phyloP scores from a whole-genome alignment of 495 filamentous ascomycete genomes.

The Ramalina peruviana region DNA sequence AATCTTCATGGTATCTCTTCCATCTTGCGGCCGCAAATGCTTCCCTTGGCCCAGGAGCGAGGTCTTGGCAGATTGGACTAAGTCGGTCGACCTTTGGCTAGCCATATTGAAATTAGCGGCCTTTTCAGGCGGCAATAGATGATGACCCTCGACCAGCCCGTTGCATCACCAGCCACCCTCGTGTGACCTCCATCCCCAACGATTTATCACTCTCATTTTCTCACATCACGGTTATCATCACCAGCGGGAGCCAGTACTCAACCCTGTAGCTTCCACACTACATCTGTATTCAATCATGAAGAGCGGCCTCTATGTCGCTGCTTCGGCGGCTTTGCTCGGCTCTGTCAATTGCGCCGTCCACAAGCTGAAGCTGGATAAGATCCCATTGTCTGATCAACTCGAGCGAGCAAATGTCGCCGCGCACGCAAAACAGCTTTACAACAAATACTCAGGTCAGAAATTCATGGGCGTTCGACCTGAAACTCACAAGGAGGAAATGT shows the following conservation, averaged over 20 bases:
- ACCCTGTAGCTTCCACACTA: background rate
- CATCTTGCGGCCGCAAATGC: no score
- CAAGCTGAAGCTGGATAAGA: slow-evolving; percentile 94
- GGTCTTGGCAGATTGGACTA: no score
- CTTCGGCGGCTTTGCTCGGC: slow-evolving; percentile 61
- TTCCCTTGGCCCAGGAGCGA: no score
- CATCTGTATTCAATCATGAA: slow-evolving; percentile 49
- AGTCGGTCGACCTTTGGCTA: no score
- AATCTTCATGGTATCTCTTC: no score
- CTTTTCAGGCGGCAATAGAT: background rate
- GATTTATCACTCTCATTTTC: background rate
- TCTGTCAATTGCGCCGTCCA: slow-evolving; percentile 71
- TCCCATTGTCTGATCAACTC: slow-evolving; percentile 83
- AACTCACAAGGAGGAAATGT: slow-evolving; percentile 55
- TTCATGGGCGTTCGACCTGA: slow-evolving; percentile 80
- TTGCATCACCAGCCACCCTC: slow-evolving; percentile 8
- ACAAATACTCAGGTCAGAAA: slow-evolving; percentile 47
- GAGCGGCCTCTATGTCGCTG: slow-evolving; percentile 56
- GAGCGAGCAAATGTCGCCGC: slow-evolving; percentile 62
- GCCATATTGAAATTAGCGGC: background rate
- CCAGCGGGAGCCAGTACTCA: background rate
- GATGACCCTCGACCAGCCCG: background rate
- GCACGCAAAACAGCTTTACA: slow-evolving; percentile 65
- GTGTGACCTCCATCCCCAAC: background rate
- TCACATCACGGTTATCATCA: background rate